Base-by-base conservation (phyloP, 106 monocot genomes). In the Alisma plantagoaquatica region DNA sequence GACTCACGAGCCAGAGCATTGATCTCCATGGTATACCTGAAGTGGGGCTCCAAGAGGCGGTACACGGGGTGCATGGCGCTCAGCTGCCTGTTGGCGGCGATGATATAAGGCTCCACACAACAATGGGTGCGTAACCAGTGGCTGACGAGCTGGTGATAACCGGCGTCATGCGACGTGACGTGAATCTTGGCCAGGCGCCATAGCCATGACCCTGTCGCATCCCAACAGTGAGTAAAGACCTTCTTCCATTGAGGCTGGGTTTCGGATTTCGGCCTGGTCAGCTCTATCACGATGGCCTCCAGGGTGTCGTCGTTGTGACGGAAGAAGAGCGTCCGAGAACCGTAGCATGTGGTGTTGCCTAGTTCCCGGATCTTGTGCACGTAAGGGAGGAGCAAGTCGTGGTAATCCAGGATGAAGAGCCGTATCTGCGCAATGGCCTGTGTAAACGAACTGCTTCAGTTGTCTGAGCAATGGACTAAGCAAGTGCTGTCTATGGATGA, bases 121-220 rank as follows among this genome's bases (percentile, higher is more conserved):
- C 87, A 83, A 45, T 88, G 94, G 0, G 88, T 96, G 54, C 69
- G 69, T 57, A 93, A 38, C 93, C 87, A 96, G 64, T 96, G 94
- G 55, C 88, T 96, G 64, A 96, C 77, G 49, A 96, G 81, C 54
- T 96, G 96, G 78, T 96, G 96, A 20, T 81, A 78, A 10, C 96
- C 96, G 27, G 89, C 96, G 61, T 96, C 96, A 45, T 96, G 88
- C 58, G 96, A 78, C 71, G 78, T 67, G 22, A 96, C 96, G 41
- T 96, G 96, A 24, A 89, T 84, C 78, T 96, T 96, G 23, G 89
- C 96, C 32, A 96, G 68, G 63, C 89, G 96, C 96, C 96, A 96
- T 23, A 85, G 67, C 96, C 96, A 96, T 46, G 58, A 75, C 33
- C 61, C 57, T 29, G 96, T 84, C 14, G 96, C 96, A 51, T 89